Conservation (phyloP, 768 basidiomycete genomes). For the Coprinopsis sp. region DNA sequence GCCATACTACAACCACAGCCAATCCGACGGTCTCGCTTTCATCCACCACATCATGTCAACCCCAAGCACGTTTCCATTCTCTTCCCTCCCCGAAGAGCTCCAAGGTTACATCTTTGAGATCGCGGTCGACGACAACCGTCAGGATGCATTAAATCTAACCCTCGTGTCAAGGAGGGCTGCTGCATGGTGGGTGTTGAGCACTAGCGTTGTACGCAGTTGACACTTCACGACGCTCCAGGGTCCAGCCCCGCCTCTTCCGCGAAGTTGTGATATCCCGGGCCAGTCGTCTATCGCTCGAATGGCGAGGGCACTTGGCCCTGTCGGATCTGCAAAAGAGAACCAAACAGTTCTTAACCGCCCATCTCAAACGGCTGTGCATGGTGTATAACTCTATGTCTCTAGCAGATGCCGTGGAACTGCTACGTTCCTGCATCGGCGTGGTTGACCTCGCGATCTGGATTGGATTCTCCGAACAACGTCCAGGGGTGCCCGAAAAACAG, state of each 20-base stretch:
- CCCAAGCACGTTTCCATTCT: conserved; percentile 20
- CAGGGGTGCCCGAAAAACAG: conserved; percentile 8
- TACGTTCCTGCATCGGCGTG: conserved; percentile 33
- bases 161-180: conserved; percentile 32
- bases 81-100: conserved; percentile 34
- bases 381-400: conserved; percentile 28
- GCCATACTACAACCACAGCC: too few relatives aligned
- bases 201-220: conserved; percentile 1
- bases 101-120: conserved; percentile 35
- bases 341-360: conserved; percentile 27
- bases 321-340: conserved; percentile 30
- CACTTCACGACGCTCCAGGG: conserved; percentile 21
- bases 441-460: conserved; percentile 36
- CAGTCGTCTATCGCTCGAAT: conserved; percentile 27
- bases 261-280: too few relatives aligned
- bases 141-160: conserved; percentile 25
- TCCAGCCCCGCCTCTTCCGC: conserved; percentile 35
- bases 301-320: conserved; percentile 31
- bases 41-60: conserved; percentile 1
- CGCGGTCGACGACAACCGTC: conserved; percentile 24
- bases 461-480: conserved; percentile 23
- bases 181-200: conserved; percentile 24
- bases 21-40: too few relatives aligned
- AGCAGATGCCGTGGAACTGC: conserved; percentile 25
- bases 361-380: conserved; percentile 37